Evolutionary conservation across 2,329 filamentous ascomycete genomes (phyloP).

Genomic region (Scedosporium boydii): DNA sequence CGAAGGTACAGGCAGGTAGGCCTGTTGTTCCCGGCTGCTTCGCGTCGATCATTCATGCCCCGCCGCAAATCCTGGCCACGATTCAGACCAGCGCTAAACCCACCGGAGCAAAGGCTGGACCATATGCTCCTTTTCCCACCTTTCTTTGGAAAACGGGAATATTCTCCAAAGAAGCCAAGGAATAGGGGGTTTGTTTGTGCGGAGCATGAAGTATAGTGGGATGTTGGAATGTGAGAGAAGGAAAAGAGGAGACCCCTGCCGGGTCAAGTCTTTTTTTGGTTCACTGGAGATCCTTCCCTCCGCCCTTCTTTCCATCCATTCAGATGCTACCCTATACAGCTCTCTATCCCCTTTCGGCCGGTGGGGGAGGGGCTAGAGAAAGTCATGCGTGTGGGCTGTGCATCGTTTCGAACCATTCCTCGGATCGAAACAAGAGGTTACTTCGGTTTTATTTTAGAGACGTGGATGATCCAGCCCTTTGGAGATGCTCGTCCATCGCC

Average conservation of each 20-base stretch:
- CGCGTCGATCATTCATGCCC: slow-evolving; percentile 4
- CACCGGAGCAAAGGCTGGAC: neutral
- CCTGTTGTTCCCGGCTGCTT: neutral
- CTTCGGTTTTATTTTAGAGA: neutral
- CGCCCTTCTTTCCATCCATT: neutral
- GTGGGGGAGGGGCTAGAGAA: neutral
- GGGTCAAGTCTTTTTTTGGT: neutral
- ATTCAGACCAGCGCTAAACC: neutral
- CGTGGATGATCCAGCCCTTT: neutral
- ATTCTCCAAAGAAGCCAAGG: too few species aligned
- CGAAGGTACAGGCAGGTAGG: too few species aligned
- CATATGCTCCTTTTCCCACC: neutral
- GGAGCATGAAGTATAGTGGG: too few species aligned
- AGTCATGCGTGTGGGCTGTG: neutral
- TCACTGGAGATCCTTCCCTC: neutral
- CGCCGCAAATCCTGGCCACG: neutral
- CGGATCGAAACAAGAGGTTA: neutral
- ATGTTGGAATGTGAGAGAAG: neutral
- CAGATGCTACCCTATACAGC: neutral
- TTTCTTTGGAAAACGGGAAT: too few species aligned
- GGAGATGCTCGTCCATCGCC: too few species aligned
- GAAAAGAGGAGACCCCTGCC: neutral
- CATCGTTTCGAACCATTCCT: neutral
- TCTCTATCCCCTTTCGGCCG: neutral
- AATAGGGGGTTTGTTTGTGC: too few species aligned